Evolutionary conservation across 192 early-diverging fungal genomes (phyloP).

Genomic region (Coemansia reversa): DNA sequence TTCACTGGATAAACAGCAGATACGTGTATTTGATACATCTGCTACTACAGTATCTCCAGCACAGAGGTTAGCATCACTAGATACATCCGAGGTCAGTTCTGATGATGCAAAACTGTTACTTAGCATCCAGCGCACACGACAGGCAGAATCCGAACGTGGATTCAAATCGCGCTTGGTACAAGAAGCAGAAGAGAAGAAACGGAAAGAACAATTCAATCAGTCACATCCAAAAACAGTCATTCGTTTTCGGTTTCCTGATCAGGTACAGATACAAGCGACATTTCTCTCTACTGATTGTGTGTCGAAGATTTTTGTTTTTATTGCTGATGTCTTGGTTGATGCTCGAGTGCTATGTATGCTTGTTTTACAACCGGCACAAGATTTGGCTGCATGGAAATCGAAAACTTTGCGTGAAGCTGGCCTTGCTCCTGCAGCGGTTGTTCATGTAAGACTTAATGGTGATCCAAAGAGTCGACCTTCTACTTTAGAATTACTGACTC

Average conservation of each 20-base stretch:
- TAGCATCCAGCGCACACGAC: conserved; percentile 56
- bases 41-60: conserved; percentile 31
- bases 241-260: conserved; percentile 84
- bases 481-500: conserved; percentile 22
- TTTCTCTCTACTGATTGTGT: conserved; percentile 67
- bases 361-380: conserved; percentile 38
- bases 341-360: conserved; percentile 20
- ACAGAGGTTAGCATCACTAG: conserved; percentile 69
- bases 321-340: conserved; percentile 7
- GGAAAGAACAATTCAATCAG: conserved; percentile 19
- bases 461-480: background rate
- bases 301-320: conserved; percentile 29
- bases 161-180: conserved; percentile 79
- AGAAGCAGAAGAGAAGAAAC: conserved; percentile 65
- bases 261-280: conserved; percentile 67
- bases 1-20: conserved; percentile 13
- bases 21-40: conserved; percentile 59
- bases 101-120: conserved; percentile 71
- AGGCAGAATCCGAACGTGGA: conserved; percentile 61
- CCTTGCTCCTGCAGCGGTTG: conserved; percentile 43
- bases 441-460: conserved; percentile 31
- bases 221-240: conserved; percentile 58
- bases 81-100: conserved; percentile 58
- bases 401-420: conserved; percentile 31
- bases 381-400: conserved; percentile 2